Conservation (phyloP, 192 early-diverging fungal genomes). For the Funneliformis mosseae region DNA sequence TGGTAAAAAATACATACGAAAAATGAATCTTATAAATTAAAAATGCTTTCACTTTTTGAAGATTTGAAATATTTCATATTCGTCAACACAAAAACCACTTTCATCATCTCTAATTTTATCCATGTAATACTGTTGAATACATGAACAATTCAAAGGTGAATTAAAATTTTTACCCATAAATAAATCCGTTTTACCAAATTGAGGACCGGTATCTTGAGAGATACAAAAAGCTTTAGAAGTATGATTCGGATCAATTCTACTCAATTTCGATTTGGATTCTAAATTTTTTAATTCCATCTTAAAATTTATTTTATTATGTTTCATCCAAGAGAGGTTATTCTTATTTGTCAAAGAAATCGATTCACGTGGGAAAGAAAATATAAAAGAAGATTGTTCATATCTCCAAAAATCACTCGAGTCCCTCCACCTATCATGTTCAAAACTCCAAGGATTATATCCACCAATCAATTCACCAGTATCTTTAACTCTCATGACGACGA, state of each 20-base stretch:
- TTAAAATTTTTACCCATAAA: neutral
- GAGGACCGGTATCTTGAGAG: neutral
- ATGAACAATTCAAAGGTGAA: neutral
- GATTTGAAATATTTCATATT: constrained; percentile 12
- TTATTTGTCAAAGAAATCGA: neutral
- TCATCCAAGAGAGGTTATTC: neutral
- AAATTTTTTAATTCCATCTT: neutral
- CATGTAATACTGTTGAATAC: neutral
- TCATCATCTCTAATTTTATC: neutral
- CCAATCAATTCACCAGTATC: neutral
- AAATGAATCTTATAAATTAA: too few relatives aligned
- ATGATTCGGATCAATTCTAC: constrained; percentile 2
- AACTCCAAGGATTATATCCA: constrained; percentile 5
- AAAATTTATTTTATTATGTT: neutral
- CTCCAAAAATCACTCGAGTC: neutral
- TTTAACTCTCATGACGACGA: neutral
- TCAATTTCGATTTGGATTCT: neutral
- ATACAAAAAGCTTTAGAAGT: neutral
- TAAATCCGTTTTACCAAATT: constrained; percentile 4
- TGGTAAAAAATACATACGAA: too few relatives aligned
- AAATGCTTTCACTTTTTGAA: neutral
- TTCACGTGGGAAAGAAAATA: neutral
- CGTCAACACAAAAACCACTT: neutral
- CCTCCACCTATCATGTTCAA: neutral
- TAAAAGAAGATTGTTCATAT: neutral